These are phyloP conservation scores for Oropetium thomaeum DNA, from an alignment of 176 grass and related monocot genomes.

Conservation along the genomic window DNA sequence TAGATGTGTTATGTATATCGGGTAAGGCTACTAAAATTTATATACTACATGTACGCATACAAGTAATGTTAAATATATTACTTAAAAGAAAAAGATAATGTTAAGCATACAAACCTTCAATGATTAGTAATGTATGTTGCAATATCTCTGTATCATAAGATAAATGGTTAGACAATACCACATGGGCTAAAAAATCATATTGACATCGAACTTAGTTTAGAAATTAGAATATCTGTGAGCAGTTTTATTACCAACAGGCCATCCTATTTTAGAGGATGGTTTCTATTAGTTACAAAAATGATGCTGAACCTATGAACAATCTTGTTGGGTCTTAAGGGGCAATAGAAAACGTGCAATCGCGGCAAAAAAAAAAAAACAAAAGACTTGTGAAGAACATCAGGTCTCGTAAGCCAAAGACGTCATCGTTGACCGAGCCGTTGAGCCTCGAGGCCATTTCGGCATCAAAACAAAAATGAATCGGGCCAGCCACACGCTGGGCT, in stretches of 20 bases:
- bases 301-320: not conserved
- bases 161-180: not conserved
- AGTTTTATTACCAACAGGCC: not conserved
- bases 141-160: not conserved
- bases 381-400: not conserved
- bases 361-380: no score
- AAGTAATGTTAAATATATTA: no score
- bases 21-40: no score
- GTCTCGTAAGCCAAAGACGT: not conserved
- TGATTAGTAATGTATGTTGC: no score
- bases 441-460: not conserved
- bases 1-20: no score
- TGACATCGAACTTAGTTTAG: not conserved
- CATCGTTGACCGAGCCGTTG: not conserved
- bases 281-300: not conserved
- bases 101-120: no score
- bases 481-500: not conserved
- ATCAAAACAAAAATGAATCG: not conserved
- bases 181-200: not conserved
- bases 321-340: not conserved
- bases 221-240: not conserved
- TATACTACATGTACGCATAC: no score
- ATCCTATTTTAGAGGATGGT: not conserved
- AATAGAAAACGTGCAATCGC: no score
- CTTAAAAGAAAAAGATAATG: no score